phyloP scores from a whole-genome alignment of 306 rosid genomes.

The Lagenaria siceraria region DNA sequence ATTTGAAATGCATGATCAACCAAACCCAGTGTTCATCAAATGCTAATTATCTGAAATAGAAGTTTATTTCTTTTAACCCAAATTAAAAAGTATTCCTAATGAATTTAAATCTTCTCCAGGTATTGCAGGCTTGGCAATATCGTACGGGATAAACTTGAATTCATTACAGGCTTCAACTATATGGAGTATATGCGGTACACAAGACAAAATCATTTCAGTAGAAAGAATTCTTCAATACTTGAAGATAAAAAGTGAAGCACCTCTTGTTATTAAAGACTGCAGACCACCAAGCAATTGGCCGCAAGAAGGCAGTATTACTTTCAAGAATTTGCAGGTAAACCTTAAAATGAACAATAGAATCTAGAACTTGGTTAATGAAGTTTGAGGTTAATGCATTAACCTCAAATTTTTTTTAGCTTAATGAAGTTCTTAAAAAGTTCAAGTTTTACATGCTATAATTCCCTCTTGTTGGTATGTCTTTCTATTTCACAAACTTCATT shows the following conservation, averaged over 20 bases:
- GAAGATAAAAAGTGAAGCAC: conserved; percentile 62
- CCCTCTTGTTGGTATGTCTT: too few species aligned
- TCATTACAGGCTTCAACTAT: conserved; percentile 62
- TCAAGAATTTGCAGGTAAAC: conserved; percentile 55
- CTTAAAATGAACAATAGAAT: too few species aligned
- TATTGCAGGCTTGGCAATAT: conserved; percentile 86
- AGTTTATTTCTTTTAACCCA: not conserved
- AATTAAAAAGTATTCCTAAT: not conserved
- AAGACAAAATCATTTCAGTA: conserved; percentile 88
- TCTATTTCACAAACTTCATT: too few species aligned
- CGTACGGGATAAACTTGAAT: conserved; percentile 85
- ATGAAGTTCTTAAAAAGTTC: not conserved
- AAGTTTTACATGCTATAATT: too few species aligned
- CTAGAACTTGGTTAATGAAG: too few species aligned
- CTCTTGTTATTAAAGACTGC: conserved; percentile 48
- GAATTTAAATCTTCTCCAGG: conserved; percentile 29
- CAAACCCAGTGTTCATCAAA: not conserved
- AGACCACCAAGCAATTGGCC: conserved; percentile 86
- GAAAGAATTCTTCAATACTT: conserved; percentile 85
- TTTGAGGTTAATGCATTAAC: not conserved
- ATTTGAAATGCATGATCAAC: not conserved
- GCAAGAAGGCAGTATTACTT: conserved; percentile 55
- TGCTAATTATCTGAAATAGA: not conserved
- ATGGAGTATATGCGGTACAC: conserved; percentile 90
- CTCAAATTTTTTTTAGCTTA: not conserved